Conservation (phyloP, 805 yeast genomes). For the Kodamaea leandrae region DNA sequence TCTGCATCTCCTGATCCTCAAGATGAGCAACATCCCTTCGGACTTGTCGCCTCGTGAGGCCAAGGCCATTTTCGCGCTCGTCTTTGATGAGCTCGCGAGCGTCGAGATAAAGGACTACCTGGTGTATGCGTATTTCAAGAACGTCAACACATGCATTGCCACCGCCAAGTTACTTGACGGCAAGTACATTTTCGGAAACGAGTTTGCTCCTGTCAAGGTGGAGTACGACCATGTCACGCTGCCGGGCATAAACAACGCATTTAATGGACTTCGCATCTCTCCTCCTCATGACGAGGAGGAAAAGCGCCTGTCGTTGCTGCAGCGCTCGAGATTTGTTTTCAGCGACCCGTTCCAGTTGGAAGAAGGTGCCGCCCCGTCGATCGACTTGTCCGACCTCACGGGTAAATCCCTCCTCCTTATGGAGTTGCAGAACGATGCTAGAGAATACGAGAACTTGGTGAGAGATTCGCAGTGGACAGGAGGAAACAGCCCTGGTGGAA, state of each 20-base stretch:
- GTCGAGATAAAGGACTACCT: conserved; percentile 44
- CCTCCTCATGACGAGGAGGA: conserved; percentile 26
- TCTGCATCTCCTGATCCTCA: conserved; percentile 10
- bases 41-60: conserved; percentile 69
- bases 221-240: conserved; percentile 29
- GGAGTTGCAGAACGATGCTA: conserved; percentile 48
- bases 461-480: conserved; percentile 6
- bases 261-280: conserved; percentile 30
- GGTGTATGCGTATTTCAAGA: conserved; percentile 37
- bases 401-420: conserved; percentile 44
- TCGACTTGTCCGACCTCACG: conserved; percentile 35
- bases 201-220: conserved; percentile 34
- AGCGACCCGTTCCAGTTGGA: conserved; percentile 52
- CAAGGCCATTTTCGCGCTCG: conserved; percentile 62
- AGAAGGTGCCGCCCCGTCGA: conserved; percentile 18
- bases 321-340: conserved; percentile 67
- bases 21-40: conserved; percentile 54
- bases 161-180: conserved; percentile 41
- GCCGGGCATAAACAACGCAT: conserved; percentile 19
- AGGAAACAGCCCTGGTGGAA: conserved; percentile 1
- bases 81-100: conserved; percentile 54
- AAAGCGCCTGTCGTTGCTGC: conserved; percentile 19
- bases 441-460: conserved; percentile 37
- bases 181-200: conserved; percentile 38
- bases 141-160: conserved; percentile 38